phyloP scores from a whole-genome alignment of 768 basidiomycete species.

The Naematelia encephala region DNA sequence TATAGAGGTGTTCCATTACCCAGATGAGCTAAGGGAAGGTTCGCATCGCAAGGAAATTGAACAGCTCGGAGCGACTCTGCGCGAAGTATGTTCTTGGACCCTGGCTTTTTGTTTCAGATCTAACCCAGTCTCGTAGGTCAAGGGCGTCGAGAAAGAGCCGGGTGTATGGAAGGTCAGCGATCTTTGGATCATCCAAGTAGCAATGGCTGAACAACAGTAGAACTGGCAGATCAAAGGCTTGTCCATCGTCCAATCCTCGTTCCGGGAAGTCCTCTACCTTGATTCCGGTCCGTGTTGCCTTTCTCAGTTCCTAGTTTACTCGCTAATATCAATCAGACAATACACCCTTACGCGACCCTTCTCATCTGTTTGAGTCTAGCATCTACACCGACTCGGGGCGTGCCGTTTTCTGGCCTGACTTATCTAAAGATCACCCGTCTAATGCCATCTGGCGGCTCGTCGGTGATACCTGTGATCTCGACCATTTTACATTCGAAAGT shows the following conservation, averaged over 20 bases:
- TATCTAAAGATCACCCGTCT: conserved; percentile 53
- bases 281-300: conserved; percentile 38
- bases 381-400: conserved; percentile 42
- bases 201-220: conserved; percentile 3
- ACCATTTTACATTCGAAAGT: conserved; percentile 52
- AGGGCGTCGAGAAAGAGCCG: conserved; percentile 23
- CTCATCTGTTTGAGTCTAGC: conserved; percentile 50
- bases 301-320: neutral
- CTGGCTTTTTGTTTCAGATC: neutral
- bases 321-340: conserved; percentile 43
- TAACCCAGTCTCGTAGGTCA: conserved; percentile 1
- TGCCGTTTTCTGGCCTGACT: conserved; percentile 55
- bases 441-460: conserved; percentile 54
- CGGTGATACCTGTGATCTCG: conserved; percentile 46
- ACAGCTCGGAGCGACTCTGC: conserved; percentile 47
- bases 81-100: conserved; percentile 20
- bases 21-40: conserved; percentile 47
- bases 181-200: neutral
- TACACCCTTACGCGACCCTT: conserved; percentile 50
- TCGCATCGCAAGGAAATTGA: conserved; percentile 40
- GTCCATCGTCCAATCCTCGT: conserved; percentile 48
- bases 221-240: conserved; percentile 51
- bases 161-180: conserved; percentile 41
- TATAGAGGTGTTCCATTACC: conserved; percentile 53
- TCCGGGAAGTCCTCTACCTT: conserved; percentile 52